A percentile compares a stretch with the other conserved stretches of the same genome.
Evolutionary conservation across 306 rosid species (phyloP).

Genomic region (Styphnolobium japonicum): DNA sequence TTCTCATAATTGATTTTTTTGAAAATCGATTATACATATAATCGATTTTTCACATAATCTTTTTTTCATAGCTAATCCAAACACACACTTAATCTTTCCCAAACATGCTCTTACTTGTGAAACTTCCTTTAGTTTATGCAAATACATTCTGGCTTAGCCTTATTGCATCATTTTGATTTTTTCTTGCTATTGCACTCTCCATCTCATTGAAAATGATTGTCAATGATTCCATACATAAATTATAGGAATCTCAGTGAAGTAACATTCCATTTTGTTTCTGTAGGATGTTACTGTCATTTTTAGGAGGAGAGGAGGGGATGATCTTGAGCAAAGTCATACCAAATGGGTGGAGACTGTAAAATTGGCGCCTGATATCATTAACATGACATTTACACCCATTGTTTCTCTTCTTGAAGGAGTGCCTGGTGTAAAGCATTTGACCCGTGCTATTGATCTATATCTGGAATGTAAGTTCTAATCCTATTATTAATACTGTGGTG

Average conservation of each 20-base stretch:
- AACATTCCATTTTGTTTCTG: conserved; percentile 30
- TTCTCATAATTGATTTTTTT: too few relatives aligned
- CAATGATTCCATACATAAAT: conserved; percentile 22
- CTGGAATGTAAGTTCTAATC: conserved; percentile 72
- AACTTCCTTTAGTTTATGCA: conserved; percentile 8
- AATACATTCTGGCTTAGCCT: background rate
- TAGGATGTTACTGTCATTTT: conserved; percentile 98
- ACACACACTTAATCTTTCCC: too few relatives aligned
- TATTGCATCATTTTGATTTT: background rate
- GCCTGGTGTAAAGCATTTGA: conserved; percentile 75
- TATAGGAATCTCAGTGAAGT: background rate
- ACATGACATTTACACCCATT: conserved; percentile 93
- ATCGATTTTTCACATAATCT: too few relatives aligned
- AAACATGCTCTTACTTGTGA: too few relatives aligned
- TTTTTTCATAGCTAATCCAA: too few relatives aligned
- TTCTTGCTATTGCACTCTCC: conserved; percentile 1
- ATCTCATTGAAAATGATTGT: background rate
- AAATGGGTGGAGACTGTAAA: conserved; percentile 88
- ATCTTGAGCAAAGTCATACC: conserved; percentile 92
- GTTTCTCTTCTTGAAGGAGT: conserved; percentile 89
- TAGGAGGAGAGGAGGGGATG: conserved; percentile 98
- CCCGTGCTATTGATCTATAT: conserved; percentile 88
- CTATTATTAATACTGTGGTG: background rate
- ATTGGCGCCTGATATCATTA: conserved; percentile 86
- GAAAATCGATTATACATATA: too few relatives aligned